Evolutionary conservation across 2,329 filamentous ascomycete genomes (phyloP).

Genomic region (Bipolaris oryzae): DNA sequence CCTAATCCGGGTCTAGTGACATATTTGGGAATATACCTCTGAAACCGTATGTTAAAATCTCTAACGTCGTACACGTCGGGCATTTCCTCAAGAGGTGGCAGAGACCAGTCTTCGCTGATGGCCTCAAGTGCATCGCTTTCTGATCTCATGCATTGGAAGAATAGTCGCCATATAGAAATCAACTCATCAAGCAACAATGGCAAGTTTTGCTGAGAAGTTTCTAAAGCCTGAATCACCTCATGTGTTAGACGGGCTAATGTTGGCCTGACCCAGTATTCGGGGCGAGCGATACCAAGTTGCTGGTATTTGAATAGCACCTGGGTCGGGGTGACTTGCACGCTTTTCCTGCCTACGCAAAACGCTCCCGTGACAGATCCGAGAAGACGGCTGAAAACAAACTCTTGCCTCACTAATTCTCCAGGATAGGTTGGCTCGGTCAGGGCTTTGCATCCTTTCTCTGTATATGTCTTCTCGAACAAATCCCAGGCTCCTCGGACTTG

Average conservation of each 20-base stretch:
- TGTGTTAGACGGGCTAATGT: slow-evolving; percentile 33
- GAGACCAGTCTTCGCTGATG: slow-evolving; percentile 32
- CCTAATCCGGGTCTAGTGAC: slow-evolving; percentile 22
- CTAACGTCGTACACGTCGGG: neutral
- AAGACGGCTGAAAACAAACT: slow-evolving; percentile 32
- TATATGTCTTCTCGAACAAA: slow-evolving; percentile 35
- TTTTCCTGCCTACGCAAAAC: slow-evolving; percentile 23
- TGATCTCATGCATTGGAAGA: slow-evolving; percentile 40
- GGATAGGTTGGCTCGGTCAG: slow-evolving; percentile 25
- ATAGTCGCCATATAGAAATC: slow-evolving; percentile 41
- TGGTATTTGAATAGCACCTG: slow-evolving; percentile 36
- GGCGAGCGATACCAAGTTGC: slow-evolving; percentile 34
- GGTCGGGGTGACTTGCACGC: slow-evolving; percentile 28
- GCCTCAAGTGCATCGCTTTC: slow-evolving; percentile 22
- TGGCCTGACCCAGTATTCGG: slow-evolving; percentile 28
- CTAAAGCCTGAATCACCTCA: slow-evolving; percentile 23
- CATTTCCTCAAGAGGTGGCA: slow-evolving; percentile 25
- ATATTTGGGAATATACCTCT: slow-evolving; percentile 32
- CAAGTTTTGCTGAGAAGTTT: slow-evolving; percentile 15
- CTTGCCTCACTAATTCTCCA: slow-evolving; percentile 30
- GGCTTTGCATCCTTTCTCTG: slow-evolving; percentile 37
- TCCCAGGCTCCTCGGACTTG: slow-evolving; percentile 35
- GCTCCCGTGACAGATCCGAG: slow-evolving; percentile 16
- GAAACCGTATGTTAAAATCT: slow-evolving; percentile 33
- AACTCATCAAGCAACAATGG: slow-evolving; percentile 36